These are phyloP conservation scores for Pneumocystis canis DNA, from an alignment of 1,139 yeast genomes.

Conservation along the genomic window DNA sequence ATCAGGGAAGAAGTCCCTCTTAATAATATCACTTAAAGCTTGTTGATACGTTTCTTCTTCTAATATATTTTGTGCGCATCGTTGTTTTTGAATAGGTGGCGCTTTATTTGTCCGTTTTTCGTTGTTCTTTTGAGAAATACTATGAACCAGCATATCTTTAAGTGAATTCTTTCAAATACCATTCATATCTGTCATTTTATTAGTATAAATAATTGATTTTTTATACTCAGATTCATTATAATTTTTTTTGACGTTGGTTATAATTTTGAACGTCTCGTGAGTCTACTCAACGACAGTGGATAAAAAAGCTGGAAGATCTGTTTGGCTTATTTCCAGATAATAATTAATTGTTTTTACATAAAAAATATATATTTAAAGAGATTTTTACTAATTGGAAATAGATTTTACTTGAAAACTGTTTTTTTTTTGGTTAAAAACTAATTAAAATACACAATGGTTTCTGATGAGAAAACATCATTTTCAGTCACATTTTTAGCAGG, in stretches of 20 bases:
- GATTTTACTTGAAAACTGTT: neutral
- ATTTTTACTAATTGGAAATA: neutral
- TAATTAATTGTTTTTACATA: no score
- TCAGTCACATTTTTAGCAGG: constrained; percentile 84
- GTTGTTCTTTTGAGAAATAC: neutral
- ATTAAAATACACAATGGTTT: neutral
- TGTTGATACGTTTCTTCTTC: constrained; percentile 23
- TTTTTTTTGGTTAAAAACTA: no score
- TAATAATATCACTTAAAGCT: constrained; percentile 20
- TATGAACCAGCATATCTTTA: neutral
- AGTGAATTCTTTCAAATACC: no score
- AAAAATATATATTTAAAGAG: no score
- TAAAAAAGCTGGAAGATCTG: no score
- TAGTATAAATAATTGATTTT: no score
- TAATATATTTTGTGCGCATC: constrained; percentile 6
- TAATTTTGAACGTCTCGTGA: no score
- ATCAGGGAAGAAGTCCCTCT: constrained; percentile 23
- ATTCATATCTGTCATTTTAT: neutral
- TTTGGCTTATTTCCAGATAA: no score
- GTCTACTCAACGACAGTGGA: no score
- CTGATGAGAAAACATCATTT: constrained; percentile 43
- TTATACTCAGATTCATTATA: no score
- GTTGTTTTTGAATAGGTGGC: neutral
- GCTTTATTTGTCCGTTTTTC: neutral
- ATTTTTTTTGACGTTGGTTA: no score